Conservation (phyloP, 2,329 filamentous ascomycete species). For the Coleophoma eucalyptorum region DNA sequence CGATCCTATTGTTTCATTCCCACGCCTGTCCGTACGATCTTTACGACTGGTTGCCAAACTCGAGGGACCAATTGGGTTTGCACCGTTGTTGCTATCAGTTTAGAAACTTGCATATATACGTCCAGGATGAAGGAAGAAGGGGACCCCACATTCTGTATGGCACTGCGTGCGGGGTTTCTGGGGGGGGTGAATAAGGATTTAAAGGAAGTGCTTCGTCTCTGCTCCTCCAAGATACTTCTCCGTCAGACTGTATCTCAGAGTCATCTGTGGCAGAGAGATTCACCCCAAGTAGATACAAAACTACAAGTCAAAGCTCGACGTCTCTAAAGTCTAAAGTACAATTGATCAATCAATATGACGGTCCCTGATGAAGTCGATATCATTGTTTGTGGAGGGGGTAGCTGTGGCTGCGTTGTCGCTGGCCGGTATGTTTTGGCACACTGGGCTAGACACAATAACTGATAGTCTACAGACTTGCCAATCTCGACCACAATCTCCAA, state of each 20-base stretch:
- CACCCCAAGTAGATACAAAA: too few species aligned
- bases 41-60: too few species aligned
- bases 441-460: too few species aligned
- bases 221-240: neutral
- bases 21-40: too few species aligned
- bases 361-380: conserved; percentile 78
- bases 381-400: conserved; percentile 74
- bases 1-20: too few species aligned
- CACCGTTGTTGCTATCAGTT: too few species aligned
- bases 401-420: conserved; percentile 56
- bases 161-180: neutral
- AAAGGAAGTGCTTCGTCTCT: neutral
- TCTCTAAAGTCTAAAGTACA: too few species aligned
- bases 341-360: conserved; percentile 2
- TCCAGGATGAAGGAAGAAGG: too few species aligned
- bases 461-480: conserved; percentile 53
- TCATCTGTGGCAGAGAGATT: neutral
- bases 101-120: too few species aligned
- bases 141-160: neutral
- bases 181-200: neutral
- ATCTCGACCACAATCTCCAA: conserved; percentile 69
- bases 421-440: conserved; percentile 39
- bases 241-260: neutral
- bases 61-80: too few species aligned
- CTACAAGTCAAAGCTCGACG: too few species aligned